Evolutionary conservation across 768 basidiomycete species (phyloP).

Genomic region (Crucibulum laeve): DNA sequence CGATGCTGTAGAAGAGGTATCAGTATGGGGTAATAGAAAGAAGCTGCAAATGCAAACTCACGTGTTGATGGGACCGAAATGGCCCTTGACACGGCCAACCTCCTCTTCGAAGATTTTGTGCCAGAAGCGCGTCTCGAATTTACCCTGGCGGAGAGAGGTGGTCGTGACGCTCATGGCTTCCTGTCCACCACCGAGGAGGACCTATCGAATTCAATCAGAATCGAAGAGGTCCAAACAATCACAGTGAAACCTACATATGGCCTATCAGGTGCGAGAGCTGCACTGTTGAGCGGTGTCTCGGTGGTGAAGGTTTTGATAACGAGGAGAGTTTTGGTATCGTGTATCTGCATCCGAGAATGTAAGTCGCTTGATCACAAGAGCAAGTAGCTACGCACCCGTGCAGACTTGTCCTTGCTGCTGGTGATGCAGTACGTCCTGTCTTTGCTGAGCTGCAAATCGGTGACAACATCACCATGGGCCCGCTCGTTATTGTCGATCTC

Average conservation of each 20-base stretch:
- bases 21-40: neutral
- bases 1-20: slow-evolving; percentile 54
- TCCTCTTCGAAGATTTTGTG: slow-evolving; percentile 97
- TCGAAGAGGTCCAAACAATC: neutral
- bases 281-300: slow-evolving; percentile 94
- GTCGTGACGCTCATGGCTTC: slow-evolving; percentile 98
- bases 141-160: slow-evolving; percentile 88
- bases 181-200: slow-evolving; percentile 94
- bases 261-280: slow-evolving; percentile 75
- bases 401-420: slow-evolving; percentile 94
- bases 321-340: slow-evolving; percentile 83
- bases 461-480: slow-evolving; percentile 82
- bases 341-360: slow-evolving; percentile 44
- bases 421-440: slow-evolving; percentile 96
- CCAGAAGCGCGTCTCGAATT: slow-evolving; percentile 98
- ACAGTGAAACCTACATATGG: slow-evolving; percentile 62
- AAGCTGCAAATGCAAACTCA: slow-evolving; percentile 36
- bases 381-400: slow-evolving; percentile 56
- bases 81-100: slow-evolving; percentile 94
- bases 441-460: slow-evolving; percentile 86
- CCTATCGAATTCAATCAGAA: slow-evolving; percentile 31
- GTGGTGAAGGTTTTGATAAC: slow-evolving; percentile 93
- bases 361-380: neutral
- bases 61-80: slow-evolving; percentile 97
- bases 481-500: slow-evolving; percentile 82